Conservation (phyloP, 768 basidiomycete species). For the Erythrobasidium yunnanense region DNA sequence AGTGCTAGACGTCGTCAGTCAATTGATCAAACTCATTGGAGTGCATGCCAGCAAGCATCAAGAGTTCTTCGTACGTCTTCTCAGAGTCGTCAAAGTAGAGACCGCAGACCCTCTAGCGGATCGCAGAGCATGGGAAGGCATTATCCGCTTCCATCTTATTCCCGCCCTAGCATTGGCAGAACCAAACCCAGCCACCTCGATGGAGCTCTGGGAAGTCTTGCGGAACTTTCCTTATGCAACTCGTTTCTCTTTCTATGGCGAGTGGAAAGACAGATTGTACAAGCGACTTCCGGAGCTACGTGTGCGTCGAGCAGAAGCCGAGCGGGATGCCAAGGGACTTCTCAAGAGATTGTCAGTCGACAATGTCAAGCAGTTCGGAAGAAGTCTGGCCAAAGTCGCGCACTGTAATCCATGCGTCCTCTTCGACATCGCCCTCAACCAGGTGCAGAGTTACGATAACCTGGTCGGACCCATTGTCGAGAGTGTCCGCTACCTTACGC, state of each 20-base stretch:
- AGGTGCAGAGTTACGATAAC: slow-evolving; percentile 95
- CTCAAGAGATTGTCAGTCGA: slow-evolving; percentile 53
- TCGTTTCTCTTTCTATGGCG: slow-evolving; percentile 87
- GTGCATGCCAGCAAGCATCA: slow-evolving; percentile 46
- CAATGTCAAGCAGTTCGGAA: slow-evolving; percentile 70
- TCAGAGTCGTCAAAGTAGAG: slow-evolving; percentile 6
- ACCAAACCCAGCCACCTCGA: slow-evolving; percentile 75
- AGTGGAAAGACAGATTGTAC: slow-evolving; percentile 72
- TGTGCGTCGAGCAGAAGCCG: slow-evolving; percentile 68
- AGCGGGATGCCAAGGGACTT: slow-evolving; percentile 77
- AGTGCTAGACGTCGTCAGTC: slow-evolving; percentile 62
- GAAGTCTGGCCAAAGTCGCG: slow-evolving; percentile 79
- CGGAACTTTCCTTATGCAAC: slow-evolving; percentile 62
- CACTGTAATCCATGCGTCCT: slow-evolving; percentile 89
- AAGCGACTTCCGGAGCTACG: slow-evolving; percentile 65
- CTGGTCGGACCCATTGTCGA: slow-evolving; percentile 79
- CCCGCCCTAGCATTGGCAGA: slow-evolving; percentile 76
- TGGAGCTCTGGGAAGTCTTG: slow-evolving; percentile 85
- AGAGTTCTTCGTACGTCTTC: neutral
- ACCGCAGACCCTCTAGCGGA: slow-evolving; percentile 6
- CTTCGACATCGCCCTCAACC: slow-evolving; percentile 76
- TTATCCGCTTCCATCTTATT: slow-evolving; percentile 67
- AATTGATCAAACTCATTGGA: slow-evolving; percentile 67
- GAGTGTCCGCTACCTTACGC: slow-evolving; percentile 73
- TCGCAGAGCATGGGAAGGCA: slow-evolving; percentile 55